These are phyloP conservation scores for Colletotrichum spaethianum DNA, from an alignment of 2,329 filamentous ascomycete species.

Conservation along the genomic window DNA sequence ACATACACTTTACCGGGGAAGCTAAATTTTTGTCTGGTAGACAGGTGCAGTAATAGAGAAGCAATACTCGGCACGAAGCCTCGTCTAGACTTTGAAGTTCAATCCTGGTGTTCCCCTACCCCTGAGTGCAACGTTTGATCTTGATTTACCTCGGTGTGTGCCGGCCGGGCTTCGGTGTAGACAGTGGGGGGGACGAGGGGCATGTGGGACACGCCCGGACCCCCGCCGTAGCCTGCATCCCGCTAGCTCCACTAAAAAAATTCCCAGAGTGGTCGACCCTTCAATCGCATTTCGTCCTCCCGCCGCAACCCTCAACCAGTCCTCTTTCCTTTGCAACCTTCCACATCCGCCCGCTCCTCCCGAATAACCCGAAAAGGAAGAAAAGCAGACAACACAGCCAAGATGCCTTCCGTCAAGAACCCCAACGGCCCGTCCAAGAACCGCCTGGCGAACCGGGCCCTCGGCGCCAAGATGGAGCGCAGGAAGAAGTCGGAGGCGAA, in stretches of 20 bases:
- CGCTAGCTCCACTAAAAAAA: constrained; percentile 37
- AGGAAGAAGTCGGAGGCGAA: constrained; percentile 58
- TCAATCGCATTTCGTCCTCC: constrained; percentile 7
- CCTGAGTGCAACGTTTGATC: too few relatives aligned
- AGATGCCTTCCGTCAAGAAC: constrained; percentile 71
- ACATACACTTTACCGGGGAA: not conserved
- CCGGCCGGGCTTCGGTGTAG: not conserved
- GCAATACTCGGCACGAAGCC: not conserved
- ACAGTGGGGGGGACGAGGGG: constrained; percentile 5
- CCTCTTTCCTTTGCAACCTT: not conserved
- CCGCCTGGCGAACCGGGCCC: constrained; percentile 62
- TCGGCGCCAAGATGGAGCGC: constrained; percentile 59
- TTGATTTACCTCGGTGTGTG: not conserved
- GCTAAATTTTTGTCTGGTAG: not conserved
- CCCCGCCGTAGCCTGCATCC: constrained; percentile 21
- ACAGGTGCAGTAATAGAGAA: not conserved
- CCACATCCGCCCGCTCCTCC: not conserved
- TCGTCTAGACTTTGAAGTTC: too few relatives aligned
- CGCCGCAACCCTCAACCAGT: not conserved
- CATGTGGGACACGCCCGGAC: constrained; percentile 18
- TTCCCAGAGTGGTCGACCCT: constrained; percentile 14
- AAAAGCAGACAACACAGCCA: too few relatives aligned
- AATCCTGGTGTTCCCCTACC: not conserved
- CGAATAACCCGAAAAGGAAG: not conserved
- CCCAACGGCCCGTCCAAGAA: constrained; percentile 71